Conservation (phyloP, 345 rosid species). For the Xanthoceras sorbifolium region DNA sequence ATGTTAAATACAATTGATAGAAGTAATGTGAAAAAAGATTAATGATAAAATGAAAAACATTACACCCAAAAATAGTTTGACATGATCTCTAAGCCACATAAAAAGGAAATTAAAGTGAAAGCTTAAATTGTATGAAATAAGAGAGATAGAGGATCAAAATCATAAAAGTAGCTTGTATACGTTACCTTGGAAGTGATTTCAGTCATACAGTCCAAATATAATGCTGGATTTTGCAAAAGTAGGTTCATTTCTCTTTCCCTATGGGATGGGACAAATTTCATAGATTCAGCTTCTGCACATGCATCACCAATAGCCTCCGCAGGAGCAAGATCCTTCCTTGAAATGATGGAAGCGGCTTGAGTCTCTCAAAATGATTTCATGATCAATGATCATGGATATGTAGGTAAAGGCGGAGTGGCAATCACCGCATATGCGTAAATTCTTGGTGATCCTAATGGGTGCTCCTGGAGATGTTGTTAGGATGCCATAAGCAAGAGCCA, state of each 20-base stretch:
- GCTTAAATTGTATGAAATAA: constrained; percentile 4
- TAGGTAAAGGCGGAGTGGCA: constrained; percentile 73
- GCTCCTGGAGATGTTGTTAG: constrained; percentile 57
- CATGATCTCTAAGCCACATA: not conserved
- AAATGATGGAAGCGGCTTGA: constrained; percentile 92
- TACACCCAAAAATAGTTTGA: not conserved
- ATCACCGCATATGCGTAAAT: constrained; percentile 81
- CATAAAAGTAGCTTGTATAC: not conserved
- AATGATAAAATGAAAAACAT: too few relatives aligned
- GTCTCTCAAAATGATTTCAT: constrained; percentile 80
- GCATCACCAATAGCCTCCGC: constrained; percentile 76
- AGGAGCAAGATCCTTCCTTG: constrained; percentile 75
- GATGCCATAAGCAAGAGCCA: constrained; percentile 80
- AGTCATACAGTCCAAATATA: not conserved
- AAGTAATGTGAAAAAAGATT: too few relatives aligned
- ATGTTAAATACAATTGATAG: too few relatives aligned
- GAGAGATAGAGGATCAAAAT: not conserved
- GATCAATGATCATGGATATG: constrained; percentile 63
- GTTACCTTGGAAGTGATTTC: constrained; percentile 5
- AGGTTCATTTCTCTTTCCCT: not conserved
- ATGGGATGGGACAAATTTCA: not conserved
- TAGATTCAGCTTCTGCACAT: not conserved
- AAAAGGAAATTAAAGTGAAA: not conserved
- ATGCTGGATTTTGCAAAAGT: not conserved
- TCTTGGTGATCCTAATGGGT: constrained; percentile 74